Evolutionary conservation across 176 grass and related monocot species (phyloP), one percentile per base, ranked within the genome.

Genomic region (Avena atlantica): DNA sequence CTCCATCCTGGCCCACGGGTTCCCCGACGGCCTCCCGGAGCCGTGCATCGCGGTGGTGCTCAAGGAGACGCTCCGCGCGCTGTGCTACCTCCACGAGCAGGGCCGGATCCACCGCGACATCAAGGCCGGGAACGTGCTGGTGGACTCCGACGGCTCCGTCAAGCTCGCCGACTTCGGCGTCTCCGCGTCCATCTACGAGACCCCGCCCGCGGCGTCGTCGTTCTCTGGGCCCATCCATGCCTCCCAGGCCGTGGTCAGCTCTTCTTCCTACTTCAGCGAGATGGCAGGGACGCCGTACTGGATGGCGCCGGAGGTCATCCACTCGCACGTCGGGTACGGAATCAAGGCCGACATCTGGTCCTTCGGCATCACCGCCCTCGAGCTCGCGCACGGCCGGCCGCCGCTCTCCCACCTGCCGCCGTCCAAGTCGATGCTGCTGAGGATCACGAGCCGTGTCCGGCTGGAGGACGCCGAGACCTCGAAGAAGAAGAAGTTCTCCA

Each of bases 321-420:
- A 98, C 91, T 98, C 95, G 17, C 95, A 95, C 79, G 80, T 91
- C 27, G 95, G 95, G 6, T 98, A 98, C 79, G 93, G 95, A 20
- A 88, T 98, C 29, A 98, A 98, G 87, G 95, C 95, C 3, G 95
- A 98, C 89, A 98, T 98, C 78, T 98, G 95, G 95, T 98, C 93
- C 7, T 98, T 95, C 76, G 95, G 95, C 59, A 95, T 98, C 85
- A 98, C 95, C 12, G 95, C 95, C 13, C 93, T 98, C 1, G 95
- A 98, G 87, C 95, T 98, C 8, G 95, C 95, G 15, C 95, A 98
- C 65, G 95, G 95, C 49, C 83, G 89, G 10, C 95, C 95, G 16
- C 95, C 95, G 61, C 91, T 98, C 9, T 98, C 93, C 4, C 93
- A 95, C 84, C 89, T 98, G 58, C 95, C 95, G 13, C 91, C 94